Percentiles rank a stretch among this genome's conserved stretches.
Evolutionary conservation across 495 filamentous ascomycete genomes (phyloP).

Genomic region (Beverwykella pulmonaria): DNA sequence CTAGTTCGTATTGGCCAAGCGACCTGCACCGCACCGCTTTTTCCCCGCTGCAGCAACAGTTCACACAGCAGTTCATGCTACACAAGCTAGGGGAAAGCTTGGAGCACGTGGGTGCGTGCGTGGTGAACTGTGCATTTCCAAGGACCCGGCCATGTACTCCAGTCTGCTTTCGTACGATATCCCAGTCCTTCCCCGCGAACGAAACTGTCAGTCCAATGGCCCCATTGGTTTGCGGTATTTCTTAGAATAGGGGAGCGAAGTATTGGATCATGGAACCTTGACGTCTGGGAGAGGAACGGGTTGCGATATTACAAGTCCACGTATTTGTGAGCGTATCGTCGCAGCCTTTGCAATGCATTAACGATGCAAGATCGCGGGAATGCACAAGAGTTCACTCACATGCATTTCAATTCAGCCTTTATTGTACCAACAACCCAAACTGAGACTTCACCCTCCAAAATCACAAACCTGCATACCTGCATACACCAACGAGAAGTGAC

Average conservation of each 20-base stretch:
- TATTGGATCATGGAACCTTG: constrained; percentile 8
- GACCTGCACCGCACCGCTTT: constrained; percentile 18
- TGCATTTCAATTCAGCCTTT: neutral
- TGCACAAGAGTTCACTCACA: neutral
- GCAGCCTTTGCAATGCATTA: neutral
- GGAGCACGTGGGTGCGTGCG: constrained; percentile 18
- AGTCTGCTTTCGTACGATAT: neutral
- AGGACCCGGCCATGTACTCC: neutral
- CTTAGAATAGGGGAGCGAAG: neutral
- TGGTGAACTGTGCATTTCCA: constrained; percentile 10
- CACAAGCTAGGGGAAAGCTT: constrained; percentile 1
- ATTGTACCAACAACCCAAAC: neutral
- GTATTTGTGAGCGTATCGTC: neutral
- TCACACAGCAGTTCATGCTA: constrained; percentile 3
- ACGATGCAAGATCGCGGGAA: neutral
- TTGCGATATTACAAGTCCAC: constrained; percentile 3
- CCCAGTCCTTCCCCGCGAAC: constrained; percentile 11
- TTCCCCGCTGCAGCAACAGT: constrained; percentile 8
- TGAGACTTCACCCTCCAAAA: neutral
- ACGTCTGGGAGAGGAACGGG: neutral
- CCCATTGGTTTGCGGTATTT: neutral
- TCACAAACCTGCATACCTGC: neutral
- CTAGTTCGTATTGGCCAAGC: constrained; percentile 32
- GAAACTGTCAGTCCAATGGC: neutral
- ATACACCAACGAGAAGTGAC: neutral